Evolutionary conservation across 2,329 filamentous ascomycete genomes (phyloP), one percentile per base, ranked within the genome.

Genomic region (Beauveria sp.): DNA sequence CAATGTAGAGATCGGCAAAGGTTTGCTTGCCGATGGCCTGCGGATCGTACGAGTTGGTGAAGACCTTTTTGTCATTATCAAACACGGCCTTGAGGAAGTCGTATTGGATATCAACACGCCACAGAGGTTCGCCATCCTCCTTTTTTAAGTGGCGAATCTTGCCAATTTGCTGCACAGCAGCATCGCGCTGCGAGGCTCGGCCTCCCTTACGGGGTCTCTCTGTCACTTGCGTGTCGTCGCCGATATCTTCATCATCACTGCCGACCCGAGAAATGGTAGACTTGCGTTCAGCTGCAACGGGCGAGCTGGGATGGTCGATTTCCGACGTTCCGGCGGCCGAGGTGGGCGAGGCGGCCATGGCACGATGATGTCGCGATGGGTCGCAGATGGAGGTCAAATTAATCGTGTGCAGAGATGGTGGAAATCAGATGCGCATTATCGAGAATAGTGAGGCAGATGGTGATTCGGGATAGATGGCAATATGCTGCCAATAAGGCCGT

Each of bases 1-100:
- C 94, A 69, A 99, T 93, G 76, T 99, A 99, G 63, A 99, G 85
- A 73, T 97, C 92, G 63, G 94, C 92, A 73, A 99, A 99, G 66
- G 84, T 89, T 69, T 89, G 86, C 69, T 88, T 87, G 61, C 83
- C 83, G 20, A 80, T 70, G 54, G 69, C 71, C 7, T 77, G 74
- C 3, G 79, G 73, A 67, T 96, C 92, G 73, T 93, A 96, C 72
- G 90, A 89, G 72, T 96, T 96, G 70, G 91, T 96, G 73, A 99
- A 99, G 70, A 92, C 92, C 64, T 78, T 78, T 57, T 78, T 72
- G 2, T 88, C 81, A 70, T 94, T 84, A 70, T 92, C 87, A 71
- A 96, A 94, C 64, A 96, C 86, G 55, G 86, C 83, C 67, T 85
- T 85, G 66, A 96, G 80, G 68, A 96, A 94, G 73, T 94, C 91